These are phyloP conservation scores for Erythrobasidium yunnanense DNA, from an alignment of 768 basidiomycete genomes.

Conservation along the genomic window DNA sequence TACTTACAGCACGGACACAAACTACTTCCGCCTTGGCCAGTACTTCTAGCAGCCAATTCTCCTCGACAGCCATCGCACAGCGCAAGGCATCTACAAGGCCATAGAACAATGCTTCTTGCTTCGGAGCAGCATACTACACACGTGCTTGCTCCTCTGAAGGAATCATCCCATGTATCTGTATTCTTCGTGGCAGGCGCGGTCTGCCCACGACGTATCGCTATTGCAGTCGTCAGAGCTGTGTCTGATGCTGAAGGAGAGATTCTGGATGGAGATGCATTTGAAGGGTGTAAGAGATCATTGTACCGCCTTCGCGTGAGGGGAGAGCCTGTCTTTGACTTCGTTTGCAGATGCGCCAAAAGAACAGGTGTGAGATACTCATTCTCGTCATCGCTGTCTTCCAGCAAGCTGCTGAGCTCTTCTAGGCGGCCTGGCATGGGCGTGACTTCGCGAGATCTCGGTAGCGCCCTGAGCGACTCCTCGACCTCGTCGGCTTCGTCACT, in stretches of 20 bases:
- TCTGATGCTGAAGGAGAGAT: neutral
- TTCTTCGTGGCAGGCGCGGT: neutral
- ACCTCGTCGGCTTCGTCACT: neutral
- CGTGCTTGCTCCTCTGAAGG: neutral
- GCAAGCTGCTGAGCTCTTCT: slow-evolving; percentile 2
- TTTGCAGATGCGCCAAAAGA: slow-evolving; percentile 18
- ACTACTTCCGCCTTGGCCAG: slow-evolving; percentile 2
- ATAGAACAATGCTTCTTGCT: slow-evolving; percentile 13
- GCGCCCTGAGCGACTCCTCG: neutral
- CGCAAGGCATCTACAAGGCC: slow-evolving; percentile 24
- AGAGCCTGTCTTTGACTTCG: neutral
- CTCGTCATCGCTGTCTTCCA: slow-evolving; percentile 1
- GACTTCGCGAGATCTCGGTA: neutral
- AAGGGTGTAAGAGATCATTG: neutral
- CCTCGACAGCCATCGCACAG: slow-evolving; percentile 19
- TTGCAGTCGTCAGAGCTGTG: slow-evolving; percentile 4
- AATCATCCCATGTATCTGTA: slow-evolving; percentile 18
- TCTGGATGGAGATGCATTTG: neutral
- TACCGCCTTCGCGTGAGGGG: slow-evolving; percentile 7
- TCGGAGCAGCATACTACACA: slow-evolving; percentile 24
- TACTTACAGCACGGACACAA: slow-evolving; percentile 23
- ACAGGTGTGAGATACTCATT: neutral
- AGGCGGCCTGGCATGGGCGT: neutral
- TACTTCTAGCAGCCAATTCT: slow-evolving; percentile 17
- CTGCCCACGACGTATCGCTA: neutral